A percentile compares a stretch with the other conserved stretches of the same genome.
Conservation (phyloP, 2,329 filamentous ascomycete species). For the Talaromyces pinophilus region DNA sequence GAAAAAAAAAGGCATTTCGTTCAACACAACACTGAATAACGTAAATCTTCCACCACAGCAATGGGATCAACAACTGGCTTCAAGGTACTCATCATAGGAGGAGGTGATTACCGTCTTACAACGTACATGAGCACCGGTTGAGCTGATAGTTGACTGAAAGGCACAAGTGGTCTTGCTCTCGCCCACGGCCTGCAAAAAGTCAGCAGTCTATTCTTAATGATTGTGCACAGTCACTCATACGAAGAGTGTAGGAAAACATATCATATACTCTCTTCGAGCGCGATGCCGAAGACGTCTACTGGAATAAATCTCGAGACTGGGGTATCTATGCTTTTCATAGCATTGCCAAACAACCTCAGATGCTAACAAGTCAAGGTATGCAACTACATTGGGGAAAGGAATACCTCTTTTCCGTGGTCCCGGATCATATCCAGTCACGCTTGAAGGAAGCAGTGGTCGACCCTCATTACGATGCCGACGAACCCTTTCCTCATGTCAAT, state of each 20-base stretch:
- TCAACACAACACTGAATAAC: too few relatives aligned
- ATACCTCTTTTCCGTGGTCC: slow-evolving; percentile 11
- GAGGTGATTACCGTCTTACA: background rate
- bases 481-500: slow-evolving; percentile 19
- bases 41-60: background rate
- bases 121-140: background rate
- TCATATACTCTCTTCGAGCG: slow-evolving; percentile 15
- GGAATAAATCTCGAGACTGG: slow-evolving; percentile 20
- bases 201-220: background rate
- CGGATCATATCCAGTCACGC: slow-evolving; percentile 3
- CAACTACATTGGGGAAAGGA: slow-evolving; percentile 21
- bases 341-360: background rate
- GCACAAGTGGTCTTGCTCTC: slow-evolving; percentile 16
- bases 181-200: slow-evolving; percentile 15
- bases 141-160: background rate
- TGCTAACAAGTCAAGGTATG: slow-evolving; percentile 5
- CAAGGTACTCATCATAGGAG: slow-evolving; percentile 8
- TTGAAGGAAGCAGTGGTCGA: slow-evolving; percentile 10
- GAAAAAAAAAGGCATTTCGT: too few relatives aligned
- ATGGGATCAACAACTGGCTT: background rate
- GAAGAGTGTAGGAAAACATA: slow-evolving; percentile 17
- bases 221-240: slow-evolving; percentile 32
- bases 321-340: background rate
- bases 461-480: slow-evolving; percentile 7
- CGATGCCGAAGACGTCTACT: slow-evolving; percentile 10